Percentiles rank a stretch among this genome's conserved stretches.
Conservation (phyloP, 2,329 filamentous ascomycete genomes). For the Botrytis medusae region DNA sequence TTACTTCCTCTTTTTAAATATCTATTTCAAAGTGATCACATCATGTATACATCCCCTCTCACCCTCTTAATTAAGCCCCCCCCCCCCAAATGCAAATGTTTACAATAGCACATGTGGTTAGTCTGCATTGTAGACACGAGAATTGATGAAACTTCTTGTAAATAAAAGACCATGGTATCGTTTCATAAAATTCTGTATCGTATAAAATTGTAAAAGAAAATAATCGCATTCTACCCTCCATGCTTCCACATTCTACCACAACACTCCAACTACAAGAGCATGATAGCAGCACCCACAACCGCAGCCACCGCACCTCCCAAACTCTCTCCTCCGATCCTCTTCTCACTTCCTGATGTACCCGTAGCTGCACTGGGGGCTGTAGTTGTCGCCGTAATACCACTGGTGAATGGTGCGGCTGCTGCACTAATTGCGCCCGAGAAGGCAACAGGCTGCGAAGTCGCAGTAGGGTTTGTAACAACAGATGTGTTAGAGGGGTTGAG, state of each 20-base stretch:
- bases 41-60: not conserved
- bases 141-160: not conserved
- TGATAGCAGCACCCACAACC: constrained; percentile 25
- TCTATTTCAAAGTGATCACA: not conserved
- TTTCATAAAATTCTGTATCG: not conserved
- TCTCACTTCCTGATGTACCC: not conserved
- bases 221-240: not conserved
- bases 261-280: not conserved
- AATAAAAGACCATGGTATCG: not conserved
- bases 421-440: constrained; percentile 36
- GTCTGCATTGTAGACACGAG: not conserved
- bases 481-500: constrained; percentile 46
- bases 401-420: constrained; percentile 42
- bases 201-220: not conserved
- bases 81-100: not conserved
- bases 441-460: constrained; percentile 42
- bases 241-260: not conserved
- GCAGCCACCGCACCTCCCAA: constrained; percentile 40
- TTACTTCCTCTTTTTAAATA: not conserved
- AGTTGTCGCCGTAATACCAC: constrained; percentile 45
- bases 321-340: not conserved
- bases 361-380: constrained; percentile 38
- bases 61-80: not conserved
- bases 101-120: not conserved
- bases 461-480: constrained; percentile 42